Base-by-base conservation (phyloP, 768 basidiomycete genomes). In the Collybiopsis luxurians region DNA sequence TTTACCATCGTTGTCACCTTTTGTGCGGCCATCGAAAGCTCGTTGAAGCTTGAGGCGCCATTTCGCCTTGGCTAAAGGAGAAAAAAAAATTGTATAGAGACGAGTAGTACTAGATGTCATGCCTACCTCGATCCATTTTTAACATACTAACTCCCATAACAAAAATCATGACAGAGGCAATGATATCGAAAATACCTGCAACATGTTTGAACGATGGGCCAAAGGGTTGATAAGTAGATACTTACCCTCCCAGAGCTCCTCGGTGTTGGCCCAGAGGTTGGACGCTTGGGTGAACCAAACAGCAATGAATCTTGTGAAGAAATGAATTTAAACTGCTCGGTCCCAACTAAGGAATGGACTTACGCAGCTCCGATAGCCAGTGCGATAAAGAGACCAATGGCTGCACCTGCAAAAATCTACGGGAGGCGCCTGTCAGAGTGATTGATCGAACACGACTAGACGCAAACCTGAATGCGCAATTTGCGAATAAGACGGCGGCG, bases 71-170 rank as follows among this genome's bases (percentile, higher is more conserved):
- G 96, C 89, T 79, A 45, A 9, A 58, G 38, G 30, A 19, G 38
- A 24, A 10, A 54, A 19, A 56, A 26, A 3, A 15, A 9, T 46
- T 54, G 21, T 34, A 34, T 34, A 34, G 15, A 23, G 7, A 5
- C 1, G 1, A 42, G 30, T 15, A 54, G 11, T 10, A 15, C 26
- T 13, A 21, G 23, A 23, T 7, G 17, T 6, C 26, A 12, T 23
- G 52, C 65, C 44, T 64, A 76, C 78, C 79, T 65, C 88, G 80
- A 70, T 98, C 95, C 83, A 99, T 87, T 68, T 92, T 94, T 59
- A 99, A 84, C 90, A 98, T 95, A 34, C 89, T 88, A 38, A 98
- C 66, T 2, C 92, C 95, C 93, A 98, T 96, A 67, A 89, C 77
- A 69, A 94, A 92, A 65, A 97, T 95, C 81, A 97, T 84, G 63